Evolutionary conservation across 2,329 filamentous ascomycete genomes (phyloP).

Genomic region (Claviceps lovelessii): DNA sequence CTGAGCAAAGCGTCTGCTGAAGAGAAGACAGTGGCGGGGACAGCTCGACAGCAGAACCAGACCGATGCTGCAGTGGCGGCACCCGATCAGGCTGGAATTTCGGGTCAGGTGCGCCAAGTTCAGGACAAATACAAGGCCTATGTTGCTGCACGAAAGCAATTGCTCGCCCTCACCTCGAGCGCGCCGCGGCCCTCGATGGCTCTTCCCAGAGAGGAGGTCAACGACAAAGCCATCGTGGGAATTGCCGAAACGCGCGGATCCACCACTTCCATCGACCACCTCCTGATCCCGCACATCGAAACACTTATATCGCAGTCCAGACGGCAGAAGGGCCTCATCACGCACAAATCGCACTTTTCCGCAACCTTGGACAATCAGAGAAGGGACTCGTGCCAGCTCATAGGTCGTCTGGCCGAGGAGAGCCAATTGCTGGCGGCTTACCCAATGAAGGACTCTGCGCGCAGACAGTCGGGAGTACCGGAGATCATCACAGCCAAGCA

Average conservation of each 20-base stretch:
- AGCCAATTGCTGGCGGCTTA: constrained; percentile 45
- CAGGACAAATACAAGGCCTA: constrained; percentile 41
- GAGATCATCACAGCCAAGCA: constrained; percentile 24
- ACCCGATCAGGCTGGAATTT: constrained; percentile 17
- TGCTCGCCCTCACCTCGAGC: constrained; percentile 29
- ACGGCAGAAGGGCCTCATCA: constrained; percentile 41
- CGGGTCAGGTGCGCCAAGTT: constrained; percentile 30
- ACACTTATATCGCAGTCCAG: constrained; percentile 36
- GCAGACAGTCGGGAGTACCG: constrained; percentile 27
- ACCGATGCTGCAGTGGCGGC: constrained; percentile 9
- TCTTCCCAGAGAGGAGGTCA: not conserved
- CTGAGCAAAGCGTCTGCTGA: constrained; percentile 35
- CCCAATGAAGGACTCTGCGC: constrained; percentile 24
- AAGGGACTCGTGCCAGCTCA: constrained; percentile 33
- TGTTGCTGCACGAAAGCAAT: constrained; percentile 30
- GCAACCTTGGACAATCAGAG: constrained; percentile 34
- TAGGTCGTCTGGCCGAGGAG: constrained; percentile 44
- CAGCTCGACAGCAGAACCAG: constrained; percentile 12
- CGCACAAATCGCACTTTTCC: constrained; percentile 44
- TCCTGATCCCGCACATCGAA: constrained; percentile 43
- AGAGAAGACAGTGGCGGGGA: constrained; percentile 19
- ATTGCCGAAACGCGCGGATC: constrained; percentile 7
- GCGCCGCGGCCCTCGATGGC: constrained; percentile 15
- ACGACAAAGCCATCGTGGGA: constrained; percentile 1
- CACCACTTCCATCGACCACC: constrained; percentile 19